Evolutionary conservation across 371 early-diverging fungal species (phyloP).

Genomic region (Lichtheimia ramosa): DNA sequence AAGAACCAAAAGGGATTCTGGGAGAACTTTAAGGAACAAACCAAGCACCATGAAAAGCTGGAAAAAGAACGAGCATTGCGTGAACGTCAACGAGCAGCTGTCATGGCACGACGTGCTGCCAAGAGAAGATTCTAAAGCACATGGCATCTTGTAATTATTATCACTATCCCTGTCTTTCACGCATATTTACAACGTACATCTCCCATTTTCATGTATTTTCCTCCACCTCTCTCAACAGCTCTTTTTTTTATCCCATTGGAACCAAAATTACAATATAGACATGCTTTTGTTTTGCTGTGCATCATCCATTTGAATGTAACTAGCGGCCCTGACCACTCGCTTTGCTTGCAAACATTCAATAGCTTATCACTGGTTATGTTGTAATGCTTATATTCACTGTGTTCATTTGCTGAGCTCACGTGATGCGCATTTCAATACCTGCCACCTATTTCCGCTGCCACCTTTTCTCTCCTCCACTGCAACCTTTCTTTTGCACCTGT

Average conservation of each 20-base stretch:
- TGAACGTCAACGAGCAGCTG: conserved; percentile 53
- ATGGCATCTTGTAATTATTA: background rate
- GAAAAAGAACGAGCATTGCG: conserved; percentile 49
- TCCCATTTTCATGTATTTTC: background rate
- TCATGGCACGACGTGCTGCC: conserved; percentile 46
- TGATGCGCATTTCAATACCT: too few relatives aligned
- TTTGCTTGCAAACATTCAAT: too few relatives aligned
- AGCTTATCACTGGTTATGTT: too few relatives aligned
- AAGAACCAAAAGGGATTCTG: conserved; percentile 45
- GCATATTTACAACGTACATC: background rate
- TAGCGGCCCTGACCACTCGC: too few relatives aligned
- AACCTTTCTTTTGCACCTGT: too few relatives aligned
- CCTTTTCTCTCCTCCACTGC: too few relatives aligned
- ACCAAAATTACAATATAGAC: too few relatives aligned
- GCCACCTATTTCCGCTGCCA: too few relatives aligned
- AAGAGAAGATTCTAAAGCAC: conserved; percentile 46
- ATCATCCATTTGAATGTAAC: too few relatives aligned
- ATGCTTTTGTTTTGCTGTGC: too few relatives aligned
- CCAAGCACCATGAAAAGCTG: conserved; percentile 31
- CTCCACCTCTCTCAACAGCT: background rate
- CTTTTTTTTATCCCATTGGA: background rate
- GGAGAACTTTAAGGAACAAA: conserved; percentile 50
- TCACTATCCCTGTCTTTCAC: background rate
- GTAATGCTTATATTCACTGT: too few relatives aligned
- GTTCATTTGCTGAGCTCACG: too few relatives aligned